phyloP scores from a whole-genome alignment of 345 rosid species.

The Citrus reticulata region DNA sequence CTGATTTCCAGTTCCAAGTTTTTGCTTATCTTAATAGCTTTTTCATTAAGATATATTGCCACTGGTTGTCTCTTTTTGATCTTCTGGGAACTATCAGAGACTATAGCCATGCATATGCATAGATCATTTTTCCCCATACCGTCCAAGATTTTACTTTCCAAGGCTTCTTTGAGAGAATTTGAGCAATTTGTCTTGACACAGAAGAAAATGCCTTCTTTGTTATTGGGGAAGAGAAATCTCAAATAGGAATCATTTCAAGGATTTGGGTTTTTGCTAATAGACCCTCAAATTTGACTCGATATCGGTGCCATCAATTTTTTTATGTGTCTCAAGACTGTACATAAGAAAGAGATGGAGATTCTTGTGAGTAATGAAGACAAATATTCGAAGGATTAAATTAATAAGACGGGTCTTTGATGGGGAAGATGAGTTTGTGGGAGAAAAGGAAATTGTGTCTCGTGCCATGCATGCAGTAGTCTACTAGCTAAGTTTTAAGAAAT shows the following conservation, averaged over 20 bases:
- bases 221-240: constrained; percentile 20
- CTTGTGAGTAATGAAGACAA: constrained; percentile 24
- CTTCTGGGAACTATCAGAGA: neutral
- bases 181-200: constrained; percentile 26
- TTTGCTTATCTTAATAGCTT: neutral
- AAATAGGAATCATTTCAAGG: constrained; percentile 26
- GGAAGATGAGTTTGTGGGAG: neutral
- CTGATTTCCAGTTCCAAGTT: neutral
- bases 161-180: constrained; percentile 33
- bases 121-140: constrained; percentile 1
- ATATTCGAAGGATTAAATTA: constrained; percentile 37
- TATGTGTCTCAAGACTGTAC: constrained; percentile 3
- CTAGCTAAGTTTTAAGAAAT: constrained; percentile 7
- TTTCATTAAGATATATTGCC: neutral
- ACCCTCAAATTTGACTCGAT: constrained; percentile 20
- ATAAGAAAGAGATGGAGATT: constrained; percentile 12
- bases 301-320: neutral
- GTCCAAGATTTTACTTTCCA: constrained; percentile 42
- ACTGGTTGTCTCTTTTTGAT: constrained; percentile 8
- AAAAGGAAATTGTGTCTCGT: constrained; percentile 17
- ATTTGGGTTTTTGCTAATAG: constrained; percentile 26
- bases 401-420: constrained; percentile 8
- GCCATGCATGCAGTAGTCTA: neutral
- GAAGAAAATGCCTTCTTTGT: neutral
- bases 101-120: too few relatives aligned